Base-by-base conservation (phyloP, 116 monocot genomes). In the Dioscorea cayenensis region DNA sequence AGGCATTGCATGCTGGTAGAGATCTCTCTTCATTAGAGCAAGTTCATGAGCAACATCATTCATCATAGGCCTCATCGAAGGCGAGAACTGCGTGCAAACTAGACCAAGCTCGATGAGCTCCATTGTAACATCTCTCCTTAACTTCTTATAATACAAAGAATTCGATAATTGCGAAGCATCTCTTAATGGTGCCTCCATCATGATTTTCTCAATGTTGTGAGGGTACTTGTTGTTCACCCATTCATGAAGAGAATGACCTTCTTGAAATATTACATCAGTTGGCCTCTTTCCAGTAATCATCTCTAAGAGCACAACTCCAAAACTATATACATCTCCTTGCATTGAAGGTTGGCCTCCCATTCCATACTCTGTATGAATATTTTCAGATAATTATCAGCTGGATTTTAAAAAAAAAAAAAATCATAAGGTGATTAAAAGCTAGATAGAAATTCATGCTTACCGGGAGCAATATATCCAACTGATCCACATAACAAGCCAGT, bases 271-370 rank as follows among this genome's bases (percentile, higher is more conserved):
- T 0, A 82, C 71, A 22, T 92, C 78, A 0, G 95, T 87, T 1
- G 95, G 95, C 22, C 87, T 60, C 63, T 79, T 91, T 52, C 89
- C 83, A 17, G 95, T 79, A 68, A 83, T 70, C 49, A 89, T 83
- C 51, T 95, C 95, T 13, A 95, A 66, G 11, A 95, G 70, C 0
- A 95, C 49, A n/a, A 95, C 81, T 22, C 95, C 95, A 58, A 87
- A 95, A 69, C 92, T 95, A 69, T 91, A 95, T 0, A 91, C 95
- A 29, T 95, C 95, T 4, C 92, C 95, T 70, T 91, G 77, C 21
- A 73, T 85, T 8, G 92, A 85, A 50, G 95, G 86, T 4, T 74
- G 77, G 0, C 87, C 81, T 72, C 89, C 95, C 64, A 84, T 59
- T 14, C 91, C 95, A 71, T 95, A 95, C 76, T 95, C 95, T 95